phyloP scores from a whole-genome alignment of 2,329 filamentous ascomycete genomes.

The Orbilia ellipsospora region DNA sequence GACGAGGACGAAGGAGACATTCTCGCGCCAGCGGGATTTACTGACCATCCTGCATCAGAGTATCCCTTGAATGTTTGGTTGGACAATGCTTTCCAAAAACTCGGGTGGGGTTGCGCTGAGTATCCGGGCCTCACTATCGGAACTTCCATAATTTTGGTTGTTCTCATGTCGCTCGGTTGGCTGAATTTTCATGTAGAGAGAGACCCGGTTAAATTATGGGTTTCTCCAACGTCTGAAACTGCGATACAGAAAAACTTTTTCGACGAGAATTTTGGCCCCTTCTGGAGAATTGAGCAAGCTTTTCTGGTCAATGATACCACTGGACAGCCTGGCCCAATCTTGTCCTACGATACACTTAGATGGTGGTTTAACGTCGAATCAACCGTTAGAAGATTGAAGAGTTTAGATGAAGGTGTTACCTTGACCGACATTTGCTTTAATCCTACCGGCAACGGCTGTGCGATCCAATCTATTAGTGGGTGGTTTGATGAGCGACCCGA shows the following conservation, averaged over 20 bases:
- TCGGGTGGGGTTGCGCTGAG: conserved; percentile 82
- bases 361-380: conserved; percentile 97
- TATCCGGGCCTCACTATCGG: conserved; percentile 87
- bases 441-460: conserved; percentile 86
- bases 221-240: conserved; percentile 90
- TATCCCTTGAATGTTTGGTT: conserved; percentile 87
- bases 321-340: conserved; percentile 76
- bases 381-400: conserved; percentile 77
- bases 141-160: conserved; percentile 78
- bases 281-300: conserved; percentile 91
- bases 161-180: conserved; percentile 86
- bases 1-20: conserved; percentile 94
- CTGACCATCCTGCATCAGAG: conserved; percentile 77
- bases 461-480: conserved; percentile 89
- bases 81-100: conserved; percentile 79
- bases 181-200: conserved; percentile 87
- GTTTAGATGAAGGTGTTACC: conserved; percentile 73
- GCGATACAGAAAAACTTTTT: conserved; percentile 95
- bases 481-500: conserved; percentile 80
- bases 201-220: conserved; percentile 92
- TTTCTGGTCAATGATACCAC: conserved; percentile 91
- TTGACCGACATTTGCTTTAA: conserved; percentile 93
- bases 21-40: conserved; percentile 78
- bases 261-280: conserved; percentile 90
- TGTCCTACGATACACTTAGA: conserved; percentile 85